These are phyloP conservation scores for Pleurotus cornucopiae DNA, from an alignment of 768 basidiomycete genomes.

Conservation along the genomic window DNA sequence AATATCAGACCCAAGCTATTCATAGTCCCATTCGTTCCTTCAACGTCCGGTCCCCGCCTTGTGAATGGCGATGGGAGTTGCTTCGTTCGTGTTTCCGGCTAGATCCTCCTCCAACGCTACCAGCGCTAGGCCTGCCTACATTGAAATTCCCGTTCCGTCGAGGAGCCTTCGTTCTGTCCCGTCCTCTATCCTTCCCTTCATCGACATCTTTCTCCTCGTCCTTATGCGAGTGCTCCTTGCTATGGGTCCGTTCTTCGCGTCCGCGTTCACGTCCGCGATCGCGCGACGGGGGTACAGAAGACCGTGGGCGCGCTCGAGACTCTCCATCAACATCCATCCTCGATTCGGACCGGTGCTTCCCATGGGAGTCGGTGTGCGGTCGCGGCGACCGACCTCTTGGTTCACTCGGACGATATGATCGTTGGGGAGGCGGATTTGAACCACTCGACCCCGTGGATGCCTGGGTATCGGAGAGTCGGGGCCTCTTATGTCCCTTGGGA, in stretches of 20 bases:
- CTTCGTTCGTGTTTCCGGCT: conserved; percentile 18
- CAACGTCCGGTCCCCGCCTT: conserved; percentile 69
- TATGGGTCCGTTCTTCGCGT: conserved; percentile 2
- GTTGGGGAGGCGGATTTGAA: conserved; percentile 16
- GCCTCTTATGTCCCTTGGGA: conserved; percentile 78
- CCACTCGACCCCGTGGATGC: conserved; percentile 22
- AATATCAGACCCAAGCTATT: conserved; percentile 16
- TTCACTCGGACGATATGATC: background rate
- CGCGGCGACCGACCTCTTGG: conserved; percentile 8
- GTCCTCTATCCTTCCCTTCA: conserved; percentile 27
- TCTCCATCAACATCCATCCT: conserved; percentile 44
- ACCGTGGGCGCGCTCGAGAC: conserved; percentile 32
- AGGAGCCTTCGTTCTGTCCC: conserved; percentile 27
- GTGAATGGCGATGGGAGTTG: conserved; percentile 1
- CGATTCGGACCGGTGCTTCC: conserved; percentile 3
- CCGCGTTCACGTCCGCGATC: conserved; percentile 8
- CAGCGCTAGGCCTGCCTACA: conserved; percentile 28
- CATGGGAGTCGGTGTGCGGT: conserved; percentile 17
- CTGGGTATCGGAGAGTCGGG: conserved; percentile 58
- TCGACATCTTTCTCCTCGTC: conserved; percentile 36
- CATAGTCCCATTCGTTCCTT: conserved; percentile 80
- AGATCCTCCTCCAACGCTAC: conserved; percentile 25
- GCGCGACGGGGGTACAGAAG: conserved; percentile 18
- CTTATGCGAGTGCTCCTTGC: conserved; percentile 16
- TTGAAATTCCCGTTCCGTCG: conserved; percentile 42